Percentiles rank a stretch among this genome's conserved stretches.
Evolutionary conservation across 192 early-diverging fungal species (phyloP).

Genomic region (Coemansia sp.): DNA sequence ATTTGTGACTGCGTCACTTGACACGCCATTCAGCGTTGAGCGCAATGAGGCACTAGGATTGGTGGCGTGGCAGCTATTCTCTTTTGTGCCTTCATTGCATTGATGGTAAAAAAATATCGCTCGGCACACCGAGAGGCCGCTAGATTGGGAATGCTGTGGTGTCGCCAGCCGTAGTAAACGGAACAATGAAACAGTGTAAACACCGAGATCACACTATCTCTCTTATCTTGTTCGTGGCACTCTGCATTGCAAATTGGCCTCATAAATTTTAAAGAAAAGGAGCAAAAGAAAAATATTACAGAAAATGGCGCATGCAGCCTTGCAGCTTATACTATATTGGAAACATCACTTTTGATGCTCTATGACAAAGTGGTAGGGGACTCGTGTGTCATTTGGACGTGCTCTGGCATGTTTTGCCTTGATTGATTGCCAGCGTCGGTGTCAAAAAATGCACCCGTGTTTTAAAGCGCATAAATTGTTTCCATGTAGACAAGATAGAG

Average conservation of each 20-base stretch:
- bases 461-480: neutral
- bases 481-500: neutral
- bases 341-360: neutral
- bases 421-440: neutral
- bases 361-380: neutral
- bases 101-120: neutral
- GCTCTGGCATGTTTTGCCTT: neutral
- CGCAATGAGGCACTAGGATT: conserved; percentile 1
- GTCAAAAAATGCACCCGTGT: neutral
- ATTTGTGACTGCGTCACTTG: conserved; percentile 1
- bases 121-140: neutral
- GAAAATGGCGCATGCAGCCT: neutral
- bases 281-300: neutral
- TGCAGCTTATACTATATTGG: neutral
- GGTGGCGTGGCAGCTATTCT: neutral
- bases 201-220: neutral
- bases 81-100: neutral
- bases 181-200: neutral
- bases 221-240: neutral
- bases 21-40: neutral
- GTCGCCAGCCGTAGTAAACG: neutral
- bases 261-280: neutral
- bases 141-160: neutral
- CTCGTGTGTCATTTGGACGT: conserved; percentile 1
- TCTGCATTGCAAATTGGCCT: neutral